Percentiles rank a stretch among this genome's conserved stretches.
Evolutionary conservation across 2,329 filamentous ascomycete genomes (phyloP).

Genomic region (Diaporthe eres): DNA sequence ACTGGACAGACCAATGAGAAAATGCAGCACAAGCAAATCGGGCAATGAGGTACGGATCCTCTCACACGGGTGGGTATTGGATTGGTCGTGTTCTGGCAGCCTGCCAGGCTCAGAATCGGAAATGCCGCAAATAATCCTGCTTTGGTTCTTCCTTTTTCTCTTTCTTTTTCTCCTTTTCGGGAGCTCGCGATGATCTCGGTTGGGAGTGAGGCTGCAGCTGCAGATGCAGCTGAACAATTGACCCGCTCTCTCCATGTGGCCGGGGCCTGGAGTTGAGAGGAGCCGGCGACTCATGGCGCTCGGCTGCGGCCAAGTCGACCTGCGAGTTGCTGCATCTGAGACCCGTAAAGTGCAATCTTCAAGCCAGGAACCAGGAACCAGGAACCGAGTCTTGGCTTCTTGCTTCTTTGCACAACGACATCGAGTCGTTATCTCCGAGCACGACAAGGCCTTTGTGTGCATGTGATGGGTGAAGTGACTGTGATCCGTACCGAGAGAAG

Average conservation of each 20-base stretch:
- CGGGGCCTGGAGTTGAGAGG: neutral
- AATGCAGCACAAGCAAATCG: neutral
- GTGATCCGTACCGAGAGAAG: neutral
- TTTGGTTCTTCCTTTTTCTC: neutral
- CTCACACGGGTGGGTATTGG: neutral
- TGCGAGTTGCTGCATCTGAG: neutral
- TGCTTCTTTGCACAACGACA: neutral
- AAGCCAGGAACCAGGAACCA: conserved; percentile 9
- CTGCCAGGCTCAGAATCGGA: neutral
- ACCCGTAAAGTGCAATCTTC: neutral
- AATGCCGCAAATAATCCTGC: neutral
- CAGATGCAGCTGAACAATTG: neutral
- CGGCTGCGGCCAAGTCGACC: conserved; percentile 8
- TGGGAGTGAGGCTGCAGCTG: conserved; percentile 12
- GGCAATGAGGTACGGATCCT: neutral
- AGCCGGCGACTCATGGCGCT: conserved; percentile 23
- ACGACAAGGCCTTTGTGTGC: conserved; percentile 3
- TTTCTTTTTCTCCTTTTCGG: neutral
- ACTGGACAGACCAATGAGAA: neutral
- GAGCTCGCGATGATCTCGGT: neutral
- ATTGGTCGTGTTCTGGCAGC: neutral
- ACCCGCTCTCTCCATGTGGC: neutral
- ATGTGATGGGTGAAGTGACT: neutral
- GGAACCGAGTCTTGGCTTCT: conserved; percentile 11
- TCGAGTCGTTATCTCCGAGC: conserved; percentile 3